Evolutionary conservation across 148 eudicot species (phyloP), one percentile per base, ranked within the genome.

Genomic region (Agrostemma githago): DNA sequence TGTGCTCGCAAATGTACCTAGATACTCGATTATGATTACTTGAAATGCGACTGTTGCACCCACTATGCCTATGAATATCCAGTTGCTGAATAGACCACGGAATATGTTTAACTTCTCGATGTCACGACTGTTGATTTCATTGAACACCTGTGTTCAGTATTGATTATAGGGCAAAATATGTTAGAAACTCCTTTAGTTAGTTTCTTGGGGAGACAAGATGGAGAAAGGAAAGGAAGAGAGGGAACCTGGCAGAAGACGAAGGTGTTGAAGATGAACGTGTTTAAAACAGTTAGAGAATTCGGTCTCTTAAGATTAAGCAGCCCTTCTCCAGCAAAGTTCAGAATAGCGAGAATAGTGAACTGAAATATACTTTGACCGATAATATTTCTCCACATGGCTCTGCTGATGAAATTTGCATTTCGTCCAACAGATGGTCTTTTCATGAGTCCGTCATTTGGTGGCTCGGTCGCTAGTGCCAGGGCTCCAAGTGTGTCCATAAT

Each of bases 401-500:
- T 83, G 70, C 86, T 94, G 11, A 94, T 91, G 74, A 94, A 91
- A 77, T 84, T 79, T 68, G 76, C 82, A 61, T 79, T 79, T 58
- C 87, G 89, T 39, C 89, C 85, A 43, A 91, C 86, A 38, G 97
- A 94, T 20, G 83, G 90, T 79, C 91, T 87, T 58, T 83, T 80
- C 98, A 91, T 89, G 67, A 94, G 89, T 46, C 83, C 92, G 1
- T 89, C 97, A 73, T 76, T 83, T 40, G 98, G 97, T 62, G 97
- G 95, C 81, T 94, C 97, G 9, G 95, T 94, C 20, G 97, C 98
- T 78, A 94, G 79, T 46, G 98, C 98, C 71, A 94, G 73, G 65
- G 97, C 98, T 58, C 98, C 98, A 70, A 94, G 81, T 8, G 97
- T 94, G 84, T 91, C 98, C 97, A 91, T 94, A 20, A 91, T 94